phyloP scores from a whole-genome alignment of 2,329 filamentous ascomycete genomes.

The Monosporascus sp. region DNA sequence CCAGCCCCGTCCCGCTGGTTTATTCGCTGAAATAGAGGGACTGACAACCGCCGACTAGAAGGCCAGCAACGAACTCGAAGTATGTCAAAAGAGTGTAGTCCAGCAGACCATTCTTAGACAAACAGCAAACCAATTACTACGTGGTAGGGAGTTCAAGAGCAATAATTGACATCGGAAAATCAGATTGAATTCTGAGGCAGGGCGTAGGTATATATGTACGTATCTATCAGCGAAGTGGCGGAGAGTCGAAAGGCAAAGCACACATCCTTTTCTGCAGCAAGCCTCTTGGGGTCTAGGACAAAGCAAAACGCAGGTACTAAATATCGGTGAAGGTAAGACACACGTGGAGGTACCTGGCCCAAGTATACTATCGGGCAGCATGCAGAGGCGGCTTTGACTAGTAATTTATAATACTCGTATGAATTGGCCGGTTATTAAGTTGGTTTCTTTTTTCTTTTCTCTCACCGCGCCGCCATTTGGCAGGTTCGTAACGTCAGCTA shows the following conservation, averaged over 20 bases:
- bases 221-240: conserved; percentile 21
- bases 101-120: neutral
- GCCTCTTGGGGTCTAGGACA: conserved; percentile 27
- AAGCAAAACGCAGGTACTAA: conserved; percentile 19
- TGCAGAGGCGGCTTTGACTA: neutral
- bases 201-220: conserved; percentile 15
- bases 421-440: neutral
- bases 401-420: neutral
- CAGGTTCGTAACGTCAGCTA: neutral
- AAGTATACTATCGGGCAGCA: neutral
- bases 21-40: too few species aligned
- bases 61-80: neutral
- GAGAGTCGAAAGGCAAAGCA: conserved; percentile 18
- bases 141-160: neutral
- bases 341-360: conserved; percentile 1
- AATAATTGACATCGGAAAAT: conserved; percentile 7
- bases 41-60: neutral
- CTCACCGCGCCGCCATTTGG: neutral
- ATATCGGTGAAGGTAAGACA: conserved; percentile 34
- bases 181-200: conserved; percentile 15
- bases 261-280: conserved; percentile 25
- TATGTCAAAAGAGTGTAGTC: neutral
- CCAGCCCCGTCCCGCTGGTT: neutral
- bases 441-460: neutral
- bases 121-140: neutral